Evolutionary conservation across 345 rosid species (phyloP).

Genomic region (Heritiera littoralis): DNA sequence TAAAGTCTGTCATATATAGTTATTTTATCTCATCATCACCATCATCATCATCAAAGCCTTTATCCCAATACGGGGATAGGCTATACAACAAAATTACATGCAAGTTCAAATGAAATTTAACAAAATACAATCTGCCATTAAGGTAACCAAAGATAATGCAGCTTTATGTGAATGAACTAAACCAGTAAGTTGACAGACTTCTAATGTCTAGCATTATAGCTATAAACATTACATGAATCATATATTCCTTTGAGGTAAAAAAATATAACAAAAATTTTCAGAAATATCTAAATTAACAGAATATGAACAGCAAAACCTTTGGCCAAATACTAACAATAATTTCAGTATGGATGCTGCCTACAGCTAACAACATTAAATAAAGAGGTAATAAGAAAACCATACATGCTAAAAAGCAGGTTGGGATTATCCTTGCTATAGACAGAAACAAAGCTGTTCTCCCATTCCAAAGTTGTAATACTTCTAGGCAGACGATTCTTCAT

Average conservation of each 20-base stretch:
- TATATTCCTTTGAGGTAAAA: constrained; percentile 22
- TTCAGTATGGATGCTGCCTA: not conserved
- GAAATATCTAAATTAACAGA: not conserved
- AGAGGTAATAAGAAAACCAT: constrained; percentile 30
- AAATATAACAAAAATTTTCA: not conserved
- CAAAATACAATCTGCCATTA: not conserved
- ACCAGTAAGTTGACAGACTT: not conserved
- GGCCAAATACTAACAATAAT: not conserved
- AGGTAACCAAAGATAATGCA: not conserved
- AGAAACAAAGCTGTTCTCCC: constrained; percentile 98
- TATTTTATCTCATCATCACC: not conserved
- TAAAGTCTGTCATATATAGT: not conserved
- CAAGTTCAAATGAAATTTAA: not conserved
- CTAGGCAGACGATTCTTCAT: constrained; percentile 99
- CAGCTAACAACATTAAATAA: not conserved
- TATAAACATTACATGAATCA: not conserved
- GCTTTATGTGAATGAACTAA: not conserved
- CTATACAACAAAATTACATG: not conserved
- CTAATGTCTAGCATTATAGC: not conserved
- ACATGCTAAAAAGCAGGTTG: constrained; percentile 99
- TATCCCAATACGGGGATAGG: no score
- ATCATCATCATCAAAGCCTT: no score
- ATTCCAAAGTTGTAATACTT: constrained; percentile 96
- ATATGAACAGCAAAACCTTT: not conserved
- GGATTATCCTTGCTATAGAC: constrained; percentile 99